These are phyloP conservation scores for Myxozyma sirexii DNA, from an alignment of 805 yeast species.

Conservation along the genomic window DNA sequence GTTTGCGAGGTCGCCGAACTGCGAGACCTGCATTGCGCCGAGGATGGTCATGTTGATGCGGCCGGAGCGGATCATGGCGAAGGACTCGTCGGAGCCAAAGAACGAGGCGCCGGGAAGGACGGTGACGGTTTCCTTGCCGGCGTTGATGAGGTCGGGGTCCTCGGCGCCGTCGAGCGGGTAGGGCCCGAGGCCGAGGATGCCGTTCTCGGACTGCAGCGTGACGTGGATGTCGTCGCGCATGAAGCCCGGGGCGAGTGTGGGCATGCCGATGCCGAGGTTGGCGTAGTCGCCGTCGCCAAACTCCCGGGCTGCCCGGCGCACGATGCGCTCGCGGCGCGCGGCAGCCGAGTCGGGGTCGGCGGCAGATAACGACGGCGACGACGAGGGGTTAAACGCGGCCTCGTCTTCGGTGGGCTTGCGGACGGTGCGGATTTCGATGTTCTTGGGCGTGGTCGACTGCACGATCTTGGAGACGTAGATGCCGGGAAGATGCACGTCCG, in stretches of 20 bases:
- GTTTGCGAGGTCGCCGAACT: conserved; percentile 54
- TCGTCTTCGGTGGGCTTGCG: not conserved
- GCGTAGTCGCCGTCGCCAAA: conserved; percentile 50
- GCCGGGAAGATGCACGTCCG: conserved; percentile 53
- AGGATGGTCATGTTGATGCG: conserved; percentile 50
- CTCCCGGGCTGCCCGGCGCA: conserved; percentile 52
- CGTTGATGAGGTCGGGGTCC: conserved; percentile 54
- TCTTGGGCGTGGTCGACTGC: conserved; percentile 49
- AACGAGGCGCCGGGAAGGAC: conserved; percentile 51
- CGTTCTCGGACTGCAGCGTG: conserved; percentile 53
- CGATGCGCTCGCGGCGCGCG: conserved; percentile 45
- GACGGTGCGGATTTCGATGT: conserved; percentile 45
- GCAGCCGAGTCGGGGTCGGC: conserved; percentile 24
- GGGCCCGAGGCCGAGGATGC: conserved; percentile 55
- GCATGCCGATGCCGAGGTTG: conserved; percentile 57
- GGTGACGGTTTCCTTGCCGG: conserved; percentile 57
- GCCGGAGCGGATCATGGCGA: conserved; percentile 54
- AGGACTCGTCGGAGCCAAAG: conserved; percentile 56
- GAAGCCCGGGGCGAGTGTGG: conserved; percentile 52
- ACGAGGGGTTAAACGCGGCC: not conserved
- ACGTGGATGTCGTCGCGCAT: conserved; percentile 46
- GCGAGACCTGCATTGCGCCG: conserved; percentile 56
- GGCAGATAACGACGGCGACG: conserved; percentile 9
- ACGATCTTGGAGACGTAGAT: conserved; percentile 49
- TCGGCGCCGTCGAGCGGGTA: conserved; percentile 47